A percentile compares a stretch with the other conserved stretches of the same genome.
These are phyloP conservation scores for Kwoniella shivajii DNA, from an alignment of 1,284 basidiomycete species.

Conservation along the genomic window DNA sequence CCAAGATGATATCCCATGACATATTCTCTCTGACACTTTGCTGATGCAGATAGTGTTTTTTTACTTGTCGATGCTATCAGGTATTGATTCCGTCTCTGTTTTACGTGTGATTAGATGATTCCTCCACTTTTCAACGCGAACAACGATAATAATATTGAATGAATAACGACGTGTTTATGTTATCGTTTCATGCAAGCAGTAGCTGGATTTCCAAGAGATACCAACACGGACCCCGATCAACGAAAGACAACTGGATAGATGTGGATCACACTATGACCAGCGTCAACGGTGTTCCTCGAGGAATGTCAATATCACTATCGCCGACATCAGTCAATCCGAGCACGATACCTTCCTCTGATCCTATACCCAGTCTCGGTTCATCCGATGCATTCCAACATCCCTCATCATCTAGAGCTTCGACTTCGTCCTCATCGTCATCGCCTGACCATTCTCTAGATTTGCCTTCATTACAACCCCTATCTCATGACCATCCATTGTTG, in stretches of 20 bases:
- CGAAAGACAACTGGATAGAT: too few relatives aligned
- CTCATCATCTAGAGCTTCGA: slow-evolving; percentile 4
- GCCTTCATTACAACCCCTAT: slow-evolving; percentile 73
- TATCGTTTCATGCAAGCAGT: too few relatives aligned
- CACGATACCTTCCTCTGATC: neutral
- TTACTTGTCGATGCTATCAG: too few relatives aligned
- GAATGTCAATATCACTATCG: slow-evolving; percentile 6
- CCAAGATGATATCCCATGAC: too few relatives aligned
- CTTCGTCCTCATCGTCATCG: slow-evolving; percentile 22
- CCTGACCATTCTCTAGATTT: slow-evolving; percentile 58
- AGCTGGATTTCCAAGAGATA: too few relatives aligned
- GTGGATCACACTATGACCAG: neutral
- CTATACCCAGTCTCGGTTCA: neutral
- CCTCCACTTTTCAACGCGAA: too few relatives aligned
- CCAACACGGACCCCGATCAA: too few relatives aligned
- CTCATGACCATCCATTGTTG: slow-evolving; percentile 74
- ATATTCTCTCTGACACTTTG: too few relatives aligned
- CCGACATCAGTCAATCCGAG: neutral
- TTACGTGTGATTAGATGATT: neutral
- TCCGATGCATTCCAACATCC: too few relatives aligned
- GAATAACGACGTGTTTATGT: too few relatives aligned
- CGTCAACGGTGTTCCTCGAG: neutral
- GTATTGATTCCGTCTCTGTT: neutral
- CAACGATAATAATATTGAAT: too few relatives aligned
- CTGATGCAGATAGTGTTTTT: too few relatives aligned